Evolutionary conservation across 2,329 filamentous ascomycete species (phyloP).

Genomic region (Colletotrichum karsti): DNA sequence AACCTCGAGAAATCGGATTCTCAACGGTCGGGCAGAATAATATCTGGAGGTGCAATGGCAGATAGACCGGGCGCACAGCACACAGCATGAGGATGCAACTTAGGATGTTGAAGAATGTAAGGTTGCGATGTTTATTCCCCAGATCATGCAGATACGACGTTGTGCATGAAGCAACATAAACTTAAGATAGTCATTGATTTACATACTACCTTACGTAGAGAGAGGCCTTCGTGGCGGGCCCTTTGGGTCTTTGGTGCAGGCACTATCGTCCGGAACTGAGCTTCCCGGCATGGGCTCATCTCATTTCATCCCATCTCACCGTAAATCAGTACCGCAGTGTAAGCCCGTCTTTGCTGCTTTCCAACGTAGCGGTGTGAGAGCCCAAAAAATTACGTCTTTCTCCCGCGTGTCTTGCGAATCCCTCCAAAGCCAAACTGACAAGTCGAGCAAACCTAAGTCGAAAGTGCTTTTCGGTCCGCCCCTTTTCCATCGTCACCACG

Average conservation of each 20-base stretch:
- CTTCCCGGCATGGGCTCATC: conserved; percentile 26
- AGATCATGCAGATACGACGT: background rate
- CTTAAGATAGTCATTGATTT: too few species aligned
- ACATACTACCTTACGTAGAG: too few species aligned
- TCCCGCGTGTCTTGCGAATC: background rate
- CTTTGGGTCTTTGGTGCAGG: background rate
- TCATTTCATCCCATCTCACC: conserved; percentile 5
- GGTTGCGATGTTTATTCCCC: background rate
- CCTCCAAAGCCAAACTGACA: background rate
- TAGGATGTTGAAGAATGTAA: too few species aligned
- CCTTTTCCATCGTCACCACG: background rate
- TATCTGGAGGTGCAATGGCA: too few species aligned
- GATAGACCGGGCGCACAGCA: too few species aligned
- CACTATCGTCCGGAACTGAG: conserved; percentile 24
- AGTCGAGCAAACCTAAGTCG: background rate
- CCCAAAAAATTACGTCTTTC: background rate
- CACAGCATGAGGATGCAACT: too few species aligned
- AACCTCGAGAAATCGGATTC: background rate
- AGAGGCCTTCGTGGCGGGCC: background rate
- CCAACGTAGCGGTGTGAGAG: conserved; percentile 7
- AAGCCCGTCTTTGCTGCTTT: background rate
- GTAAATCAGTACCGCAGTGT: background rate
- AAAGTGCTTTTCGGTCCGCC: background rate
- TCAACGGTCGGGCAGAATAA: background rate
- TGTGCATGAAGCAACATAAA: too few species aligned